phyloP scores from a whole-genome alignment of 768 basidiomycete genomes.

The Heimioporus sp. region DNA sequence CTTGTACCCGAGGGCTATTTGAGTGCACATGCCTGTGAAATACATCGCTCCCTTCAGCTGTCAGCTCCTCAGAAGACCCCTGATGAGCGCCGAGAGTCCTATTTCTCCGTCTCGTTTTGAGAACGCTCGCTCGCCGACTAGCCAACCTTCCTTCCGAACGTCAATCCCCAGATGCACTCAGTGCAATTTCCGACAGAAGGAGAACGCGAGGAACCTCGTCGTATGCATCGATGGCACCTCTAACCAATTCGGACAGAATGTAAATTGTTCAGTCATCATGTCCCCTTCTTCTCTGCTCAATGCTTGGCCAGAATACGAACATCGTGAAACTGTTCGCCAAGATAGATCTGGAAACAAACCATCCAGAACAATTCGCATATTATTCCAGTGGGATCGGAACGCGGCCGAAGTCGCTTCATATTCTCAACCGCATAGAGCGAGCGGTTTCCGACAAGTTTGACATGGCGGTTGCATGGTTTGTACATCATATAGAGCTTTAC shows the following conservation, averaged over 20 bases:
- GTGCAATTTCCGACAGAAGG: slow-evolving; percentile 10
- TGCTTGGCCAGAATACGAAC: slow-evolving; percentile 33
- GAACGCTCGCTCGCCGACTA: not conserved
- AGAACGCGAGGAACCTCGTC: slow-evolving; percentile 19
- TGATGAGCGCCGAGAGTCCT: not conserved
- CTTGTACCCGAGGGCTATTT: slow-evolving; percentile 2
- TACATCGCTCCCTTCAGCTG: no score
- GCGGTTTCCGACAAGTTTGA: slow-evolving; percentile 29
- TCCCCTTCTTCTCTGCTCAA: slow-evolving; percentile 1
- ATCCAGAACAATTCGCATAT: slow-evolving; percentile 29
- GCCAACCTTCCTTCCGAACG: not conserved
- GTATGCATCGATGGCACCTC: slow-evolving; percentile 26
- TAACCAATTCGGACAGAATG: slow-evolving; percentile 22
- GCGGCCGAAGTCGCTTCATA: slow-evolving; percentile 25
- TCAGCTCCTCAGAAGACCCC: not conserved
- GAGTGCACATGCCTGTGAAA: not conserved
- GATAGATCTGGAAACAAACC: slow-evolving; percentile 18
- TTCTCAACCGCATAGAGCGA: slow-evolving; percentile 17
- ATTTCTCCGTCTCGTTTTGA: not conserved
- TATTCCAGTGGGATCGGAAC: slow-evolving; percentile 41
- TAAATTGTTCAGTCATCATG: not conserved
- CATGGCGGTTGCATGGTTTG: slow-evolving; percentile 39
- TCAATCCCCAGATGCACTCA: slow-evolving; percentile 7
- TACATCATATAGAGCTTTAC: not conserved
- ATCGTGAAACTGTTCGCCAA: slow-evolving; percentile 36